Base-by-base conservation (phyloP, 1,284 basidiomycete genomes). In the Trichosporon asahii region DNA sequence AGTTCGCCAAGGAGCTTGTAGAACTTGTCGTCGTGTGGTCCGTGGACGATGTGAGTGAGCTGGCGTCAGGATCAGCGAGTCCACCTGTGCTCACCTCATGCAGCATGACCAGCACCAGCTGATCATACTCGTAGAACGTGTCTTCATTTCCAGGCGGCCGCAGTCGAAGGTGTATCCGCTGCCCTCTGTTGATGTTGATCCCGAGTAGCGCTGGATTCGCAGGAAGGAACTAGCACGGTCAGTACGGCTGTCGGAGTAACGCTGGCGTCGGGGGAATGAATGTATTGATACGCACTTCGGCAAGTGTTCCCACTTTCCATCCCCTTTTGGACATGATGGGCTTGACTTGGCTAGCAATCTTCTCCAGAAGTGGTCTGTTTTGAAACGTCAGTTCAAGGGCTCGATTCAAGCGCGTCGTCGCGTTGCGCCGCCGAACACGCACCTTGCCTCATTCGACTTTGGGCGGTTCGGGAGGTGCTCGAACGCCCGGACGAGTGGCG, bases 41-140 rank as follows among this genome's bases (percentile, higher is more conserved):
- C 91, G 78, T 93, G 91, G 6, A 91, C 88, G 77, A 93, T 95
- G 79, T 95, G 94, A 0, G 93, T 91, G 37, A 95, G 89, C 90
- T 93, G 71, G 31, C 64, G 46, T 73, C 53, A 73, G 70, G 65
- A 40, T 1, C 6, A 61, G 4, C 40, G 53, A 23, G 21, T 40
- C 15, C 18, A 33, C 4, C n/a, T 5, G 21, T 21, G 15, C 81
- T 71, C 71, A 90, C 92, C 85, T 95, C 93, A 76, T 95, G 93
- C 7, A 95, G 86, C 92, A 95, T 93, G 1, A 90, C 90, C 66
- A 87, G 86, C 18, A 91, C 86, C 5, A 93, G 85, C 53, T 91
- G 87, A 67, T 92, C 90, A 75, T 90, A 88, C 12, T 91, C 89
- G 70, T 89, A 88, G 78, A 96, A 95, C 0, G 89, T 88, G 77